Percentiles rank a stretch among this genome's conserved stretches.
These are phyloP conservation scores for Podaxis sp. DNA, from an alignment of 768 basidiomycete species.

Conservation along the genomic window DNA sequence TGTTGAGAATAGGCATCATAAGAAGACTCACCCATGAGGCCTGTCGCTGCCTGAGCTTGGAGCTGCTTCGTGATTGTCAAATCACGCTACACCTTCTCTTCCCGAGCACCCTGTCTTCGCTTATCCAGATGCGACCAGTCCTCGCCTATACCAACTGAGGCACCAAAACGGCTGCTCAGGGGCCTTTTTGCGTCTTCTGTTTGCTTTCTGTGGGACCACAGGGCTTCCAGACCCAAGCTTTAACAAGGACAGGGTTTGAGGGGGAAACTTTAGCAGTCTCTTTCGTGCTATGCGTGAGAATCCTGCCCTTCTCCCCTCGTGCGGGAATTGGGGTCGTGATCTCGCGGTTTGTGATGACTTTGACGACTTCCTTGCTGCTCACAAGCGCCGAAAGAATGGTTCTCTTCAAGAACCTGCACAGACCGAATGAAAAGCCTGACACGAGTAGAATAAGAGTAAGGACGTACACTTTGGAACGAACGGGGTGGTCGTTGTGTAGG, in stretches of 20 bases:
- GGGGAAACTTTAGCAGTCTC: neutral
- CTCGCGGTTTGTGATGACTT: neutral
- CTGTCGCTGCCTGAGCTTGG: neutral
- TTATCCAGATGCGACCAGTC: neutral
- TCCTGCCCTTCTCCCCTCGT: slow-evolving; percentile 1
- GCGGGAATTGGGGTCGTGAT: neutral
- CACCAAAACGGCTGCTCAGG: neutral
- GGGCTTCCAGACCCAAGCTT: slow-evolving; percentile 7
- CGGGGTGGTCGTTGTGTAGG: neutral
- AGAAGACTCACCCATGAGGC: neutral
- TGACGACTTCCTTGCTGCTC: neutral
- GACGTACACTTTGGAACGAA: neutral
- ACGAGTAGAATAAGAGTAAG: neutral
- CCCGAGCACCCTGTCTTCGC: neutral
- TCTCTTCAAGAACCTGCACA: neutral
- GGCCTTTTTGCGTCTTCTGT: neutral
- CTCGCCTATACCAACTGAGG: neutral
- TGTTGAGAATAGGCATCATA: too few relatives aligned
- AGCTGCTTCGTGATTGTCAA: neutral
- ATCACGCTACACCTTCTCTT: neutral
- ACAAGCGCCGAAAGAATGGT: neutral
- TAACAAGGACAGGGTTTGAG: neutral
- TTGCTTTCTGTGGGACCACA: neutral
- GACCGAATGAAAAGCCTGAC: neutral
- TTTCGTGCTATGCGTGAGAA: neutral